phyloP scores from a whole-genome alignment of 768 basidiomycete species.

The Leccinum aurantiacum region DNA sequence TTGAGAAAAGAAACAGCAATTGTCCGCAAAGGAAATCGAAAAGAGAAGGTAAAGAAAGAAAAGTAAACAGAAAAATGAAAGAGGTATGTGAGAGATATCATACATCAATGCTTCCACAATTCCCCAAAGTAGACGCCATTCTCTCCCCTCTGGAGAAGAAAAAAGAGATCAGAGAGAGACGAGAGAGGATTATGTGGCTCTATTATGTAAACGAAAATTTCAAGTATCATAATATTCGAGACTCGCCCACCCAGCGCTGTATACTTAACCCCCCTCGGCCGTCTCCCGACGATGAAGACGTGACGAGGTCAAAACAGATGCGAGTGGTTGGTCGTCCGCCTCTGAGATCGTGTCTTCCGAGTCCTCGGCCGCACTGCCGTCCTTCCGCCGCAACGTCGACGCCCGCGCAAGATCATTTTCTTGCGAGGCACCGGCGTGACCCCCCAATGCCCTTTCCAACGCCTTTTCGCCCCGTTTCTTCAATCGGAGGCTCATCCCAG shows the following conservation, averaged over 20 bases:
- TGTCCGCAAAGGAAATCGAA: neutral
- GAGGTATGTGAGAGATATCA: conserved; percentile 27
- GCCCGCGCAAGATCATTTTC: conserved; percentile 33
- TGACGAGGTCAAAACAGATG: conserved; percentile 27
- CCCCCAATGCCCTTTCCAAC: conserved; percentile 50
- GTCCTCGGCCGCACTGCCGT: conserved; percentile 41
- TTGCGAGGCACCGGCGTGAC: conserved; percentile 35
- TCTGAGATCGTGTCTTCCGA: conserved; percentile 52
- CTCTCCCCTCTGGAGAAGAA: neutral
- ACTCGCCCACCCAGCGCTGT: conserved; percentile 11
- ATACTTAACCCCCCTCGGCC: conserved; percentile 36
- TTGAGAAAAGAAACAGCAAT: conserved; percentile 4
- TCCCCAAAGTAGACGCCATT: conserved; percentile 13
- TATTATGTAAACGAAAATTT: conserved; percentile 16
- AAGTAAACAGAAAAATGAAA: neutral
- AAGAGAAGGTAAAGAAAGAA: conserved; percentile 1
- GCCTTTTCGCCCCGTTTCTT: conserved; percentile 91
- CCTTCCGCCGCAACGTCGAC: conserved; percentile 40
- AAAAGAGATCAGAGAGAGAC: neutral
- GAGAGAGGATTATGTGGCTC: conserved; percentile 1
- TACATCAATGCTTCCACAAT: conserved; percentile 33
- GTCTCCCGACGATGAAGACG: conserved; percentile 44
- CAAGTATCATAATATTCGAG: conserved; percentile 24
- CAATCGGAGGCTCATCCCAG: conserved; percentile 79
- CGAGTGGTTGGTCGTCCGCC: conserved; percentile 39